These are phyloP conservation scores for Petunia axillaris DNA, from an alignment of 257 asterid species.

Conservation along the genomic window DNA sequence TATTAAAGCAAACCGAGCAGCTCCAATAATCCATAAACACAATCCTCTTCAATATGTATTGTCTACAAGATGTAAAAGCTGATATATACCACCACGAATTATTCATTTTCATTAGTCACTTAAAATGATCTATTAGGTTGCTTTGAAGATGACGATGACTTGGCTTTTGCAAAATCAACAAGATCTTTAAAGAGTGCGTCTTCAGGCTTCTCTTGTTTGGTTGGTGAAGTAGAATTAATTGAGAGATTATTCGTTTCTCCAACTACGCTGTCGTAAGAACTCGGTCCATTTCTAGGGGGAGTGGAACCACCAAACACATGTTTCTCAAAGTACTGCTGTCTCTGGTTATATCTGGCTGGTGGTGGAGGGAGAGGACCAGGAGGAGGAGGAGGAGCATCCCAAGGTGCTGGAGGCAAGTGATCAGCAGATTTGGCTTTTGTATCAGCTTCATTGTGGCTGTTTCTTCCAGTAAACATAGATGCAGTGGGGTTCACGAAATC, in stretches of 20 bases:
- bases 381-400: conserved; percentile 54
- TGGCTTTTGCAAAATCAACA: conserved; percentile 90
- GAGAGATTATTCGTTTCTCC: conserved; percentile 81
- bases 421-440: conserved; percentile 57
- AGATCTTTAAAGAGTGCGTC: conserved; percentile 89
- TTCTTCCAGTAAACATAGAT: conserved; percentile 56
- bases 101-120: conserved; percentile 33
- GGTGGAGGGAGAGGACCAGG: conserved; percentile 64
- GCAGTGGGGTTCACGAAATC: conserved; percentile 89
- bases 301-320: conserved; percentile 46
- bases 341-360: conserved; percentile 74
- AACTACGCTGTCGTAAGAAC: conserved; percentile 69
- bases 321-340: conserved; percentile 82
- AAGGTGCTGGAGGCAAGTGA: conserved; percentile 56
- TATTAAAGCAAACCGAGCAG: not conserved
- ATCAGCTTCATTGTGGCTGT: conserved; percentile 42
- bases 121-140: conserved; percentile 61
- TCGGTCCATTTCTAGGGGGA: conserved; percentile 57
- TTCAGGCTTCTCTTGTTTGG: conserved; percentile 69
- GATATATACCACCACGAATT: conserved; percentile 39
- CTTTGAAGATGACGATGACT: conserved; percentile 84
- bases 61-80: conserved; percentile 20
- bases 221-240: conserved; percentile 52
- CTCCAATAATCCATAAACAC: conserved; percentile 19
- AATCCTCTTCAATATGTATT: not conserved